Evolutionary conservation across 805 yeast genomes (phyloP), one percentile per base, ranked within the genome.

Genomic region (Candida nitratophila): DNA sequence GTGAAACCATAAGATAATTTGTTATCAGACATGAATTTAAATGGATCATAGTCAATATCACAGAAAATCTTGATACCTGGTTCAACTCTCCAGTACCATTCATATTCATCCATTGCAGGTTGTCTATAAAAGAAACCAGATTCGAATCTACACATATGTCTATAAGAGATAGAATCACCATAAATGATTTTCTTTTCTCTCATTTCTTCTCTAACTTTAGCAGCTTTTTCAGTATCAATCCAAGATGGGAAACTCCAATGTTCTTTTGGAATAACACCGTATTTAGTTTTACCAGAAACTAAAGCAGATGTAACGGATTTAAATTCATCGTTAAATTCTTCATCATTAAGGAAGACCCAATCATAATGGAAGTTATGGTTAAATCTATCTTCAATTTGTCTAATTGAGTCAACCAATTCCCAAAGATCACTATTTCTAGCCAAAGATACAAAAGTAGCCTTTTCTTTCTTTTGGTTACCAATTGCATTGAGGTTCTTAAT

Each of bases 51-150:
- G 57, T 82, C 79, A 47, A 89, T 69, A 64, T 89, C 96, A 71
- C 96, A 88, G 65, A 71, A 82, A 54, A 88, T 76, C 63, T 77
- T 76, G 60, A 85, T 76, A 60, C 80, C 86, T 17, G 96, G 96
- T 65, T 89, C 96, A 44, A 89, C 95, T 67, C 96, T 79, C 96
- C 96, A 89, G 71, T 89, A 89, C 74, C 83, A 89, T 48, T 85
- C 88, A 63, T 80, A 88, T n/a, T 86, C 82, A 44, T 70, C 70
- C 73, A 89, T 61, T 46, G 84, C 59, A 37, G 82, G 82, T 60
- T 86, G 93, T 65, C 82, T 77, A 72, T 76, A 88, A 66, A 89
- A 89, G 66, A 88, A 85, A 1, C 96, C 96, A 15, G 93, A 83
- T 64, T 87, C 95, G 59, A 74, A 89, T 59, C 96, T 76, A 63